A percentile compares a stretch with the other conserved stretches of the same genome.
phyloP scores from a whole-genome alignment of 768 basidiomycete species.

The Cyclocybe cylindracea region DNA sequence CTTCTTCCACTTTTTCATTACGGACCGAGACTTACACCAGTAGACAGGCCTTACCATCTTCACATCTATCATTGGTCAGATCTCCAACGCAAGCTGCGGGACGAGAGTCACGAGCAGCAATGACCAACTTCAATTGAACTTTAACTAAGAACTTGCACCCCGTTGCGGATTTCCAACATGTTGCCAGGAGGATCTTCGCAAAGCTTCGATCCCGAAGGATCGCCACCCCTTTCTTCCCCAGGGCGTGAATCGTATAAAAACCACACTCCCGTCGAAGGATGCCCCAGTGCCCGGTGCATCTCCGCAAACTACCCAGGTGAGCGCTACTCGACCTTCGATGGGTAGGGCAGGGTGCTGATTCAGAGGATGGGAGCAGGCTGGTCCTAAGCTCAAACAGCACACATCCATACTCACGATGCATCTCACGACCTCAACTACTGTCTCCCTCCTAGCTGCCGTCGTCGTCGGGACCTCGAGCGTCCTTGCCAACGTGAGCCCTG shows the following conservation, averaged over 20 bases:
- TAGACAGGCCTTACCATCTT: too few species aligned
- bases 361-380: constrained; percentile 5
- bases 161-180: too few species aligned
- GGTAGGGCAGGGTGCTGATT: not conserved
- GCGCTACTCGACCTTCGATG: not conserved
- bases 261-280: not conserved
- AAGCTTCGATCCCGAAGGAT: too few species aligned
- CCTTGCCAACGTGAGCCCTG: constrained; percentile 8
- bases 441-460: constrained; percentile 11
- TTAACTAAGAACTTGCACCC: too few species aligned
- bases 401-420: constrained; percentile 11
- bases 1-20: too few species aligned
- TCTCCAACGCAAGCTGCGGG: too few species aligned
- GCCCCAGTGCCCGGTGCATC: constrained; percentile 5
- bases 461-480: constrained; percentile 10
- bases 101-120: too few species aligned
- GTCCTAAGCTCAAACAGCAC: constrained; percentile 9
- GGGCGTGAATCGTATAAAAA: not conserved
- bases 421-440: constrained; percentile 5
- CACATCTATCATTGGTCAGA: too few species aligned
- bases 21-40: too few species aligned
- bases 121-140: too few species aligned
- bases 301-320: constrained; percentile 1
- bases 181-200: too few species aligned
- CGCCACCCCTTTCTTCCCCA: too few species aligned